Percentiles rank a stretch among this genome's conserved stretches.
These are phyloP conservation scores for Quercus aquifolioides DNA, from an alignment of 306 rosid species.

Conservation along the genomic window DNA sequence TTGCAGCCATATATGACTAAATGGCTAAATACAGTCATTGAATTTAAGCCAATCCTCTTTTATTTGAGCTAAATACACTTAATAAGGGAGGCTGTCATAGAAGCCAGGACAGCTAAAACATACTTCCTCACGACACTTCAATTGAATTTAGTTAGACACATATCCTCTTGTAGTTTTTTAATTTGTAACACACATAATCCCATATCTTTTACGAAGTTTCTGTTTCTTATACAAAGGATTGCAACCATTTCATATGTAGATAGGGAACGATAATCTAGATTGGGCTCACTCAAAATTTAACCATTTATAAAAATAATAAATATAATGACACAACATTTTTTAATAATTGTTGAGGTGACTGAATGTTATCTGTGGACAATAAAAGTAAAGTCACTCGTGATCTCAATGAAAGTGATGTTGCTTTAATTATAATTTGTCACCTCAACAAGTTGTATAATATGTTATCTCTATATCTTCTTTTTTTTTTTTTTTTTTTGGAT, in stretches of 20 bases:
- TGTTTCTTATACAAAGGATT: constrained; percentile 6
- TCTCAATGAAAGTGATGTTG: accelerated
- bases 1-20: background rate
- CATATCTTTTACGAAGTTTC: background rate
- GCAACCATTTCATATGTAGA: background rate
- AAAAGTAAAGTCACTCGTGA: no score
- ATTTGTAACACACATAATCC: no score
- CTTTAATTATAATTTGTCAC: no score
- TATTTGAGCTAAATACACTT: background rate
- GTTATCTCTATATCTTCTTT: no score
- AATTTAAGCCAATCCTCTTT: background rate
- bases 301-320: background rate
- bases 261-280: background rate
- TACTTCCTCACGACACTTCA: constrained; percentile 11
- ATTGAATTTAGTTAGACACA: constrained; percentile 8
- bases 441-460: no score
- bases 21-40: background rate
- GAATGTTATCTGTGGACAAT: no score
- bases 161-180: background rate
- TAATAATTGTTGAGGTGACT: no score
- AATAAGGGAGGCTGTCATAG: background rate
- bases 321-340: no score
- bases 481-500: no score
- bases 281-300: background rate
- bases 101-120: constrained; percentile 25